Evolutionary conservation across 1,284 basidiomycete species (phyloP).

Genomic region (Ceratobasidium sp.): DNA sequence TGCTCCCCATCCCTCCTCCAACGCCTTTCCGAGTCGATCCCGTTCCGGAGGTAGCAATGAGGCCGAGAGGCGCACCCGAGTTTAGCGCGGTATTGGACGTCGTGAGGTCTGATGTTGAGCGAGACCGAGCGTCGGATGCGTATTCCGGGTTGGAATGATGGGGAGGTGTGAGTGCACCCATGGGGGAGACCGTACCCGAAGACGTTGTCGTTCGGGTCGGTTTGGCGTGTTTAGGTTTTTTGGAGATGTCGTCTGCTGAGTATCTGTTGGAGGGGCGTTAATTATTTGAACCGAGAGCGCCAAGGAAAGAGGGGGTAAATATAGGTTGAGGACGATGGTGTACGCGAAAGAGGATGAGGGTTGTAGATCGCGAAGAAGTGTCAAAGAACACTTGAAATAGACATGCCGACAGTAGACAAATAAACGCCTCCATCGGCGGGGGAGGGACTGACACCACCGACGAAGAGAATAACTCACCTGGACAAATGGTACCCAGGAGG

Average conservation of each 20-base stretch:
- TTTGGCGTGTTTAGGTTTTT: conserved; percentile 27
- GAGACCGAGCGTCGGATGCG: conserved; percentile 7
- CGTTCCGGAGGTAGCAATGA: background rate
- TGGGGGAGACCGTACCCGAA: conserved; percentile 23
- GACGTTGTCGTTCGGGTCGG: conserved; percentile 3
- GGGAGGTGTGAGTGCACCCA: conserved; percentile 22
- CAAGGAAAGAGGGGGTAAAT: conserved; percentile 5
- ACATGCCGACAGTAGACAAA: too few relatives aligned
- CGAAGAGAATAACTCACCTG: conserved; percentile 60
- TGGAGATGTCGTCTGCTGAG: conserved; percentile 50
- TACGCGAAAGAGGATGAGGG: conserved; percentile 25
- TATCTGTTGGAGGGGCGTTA: conserved; percentile 52
- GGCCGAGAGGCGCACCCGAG: conserved; percentile 16
- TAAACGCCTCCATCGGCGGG: background rate
- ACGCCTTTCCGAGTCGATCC: background rate
- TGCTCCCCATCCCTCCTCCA: background rate
- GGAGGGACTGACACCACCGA: background rate
- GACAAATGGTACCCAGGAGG: conserved; percentile 77
- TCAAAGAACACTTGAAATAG: conserved; percentile 30
- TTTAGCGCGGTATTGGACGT: conserved; percentile 1
- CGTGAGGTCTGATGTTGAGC: conserved; percentile 9
- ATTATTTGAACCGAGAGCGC: background rate
- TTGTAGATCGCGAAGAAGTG: conserved; percentile 52
- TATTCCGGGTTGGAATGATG: background rate
- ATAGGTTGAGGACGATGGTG: conserved; percentile 41